Evolutionary conservation across 176 grass and related monocot genomes (phyloP), one percentile per base, ranked within the genome.

Genomic region (Avena eriantha): DNA sequence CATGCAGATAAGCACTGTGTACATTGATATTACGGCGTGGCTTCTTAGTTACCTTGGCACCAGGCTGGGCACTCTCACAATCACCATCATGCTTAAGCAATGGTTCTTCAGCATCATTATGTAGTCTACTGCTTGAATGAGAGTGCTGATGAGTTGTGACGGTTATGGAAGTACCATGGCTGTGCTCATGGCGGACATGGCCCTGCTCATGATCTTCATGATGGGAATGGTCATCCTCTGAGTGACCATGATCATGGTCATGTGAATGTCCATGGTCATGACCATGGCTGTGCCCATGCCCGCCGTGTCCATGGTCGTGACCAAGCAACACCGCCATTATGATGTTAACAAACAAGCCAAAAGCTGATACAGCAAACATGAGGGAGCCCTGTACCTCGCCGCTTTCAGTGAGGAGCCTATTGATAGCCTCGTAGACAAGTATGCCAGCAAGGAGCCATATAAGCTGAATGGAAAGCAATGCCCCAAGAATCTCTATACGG

Each of bases 391-490:
- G 91, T 15, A 99, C 97, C 65, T 90, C 92, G 0, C 94, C 94
- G 1, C 55, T 94, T 14, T 94, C 90, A 86, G 87, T 79, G 36
- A 99, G 87, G 43, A 99, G 90, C 84, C 97, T 91, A 24, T 51
- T 92, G 76, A 99, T 90, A 76, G 97, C 97, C 82, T 99, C 97
- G 48, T 97, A 99, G 26, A 99, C 97, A 12, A 99, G 81, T 87
- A 99, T 97, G 18, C 97, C 97, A 23, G 97, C 94, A 59, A 99
- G 86, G 19, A 99, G 87, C 94, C 97, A 99, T 85, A 99, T 99
- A 78, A 99, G 86, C 73, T 99, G 97, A 67, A 99, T 99, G 26
- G 97, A 99, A 70, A 99, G 94, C 83, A 99, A 55, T 35, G 97
- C 92, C 36, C 95, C 95, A 66, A 98, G 85, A 76, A 98, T 98